A percentile compares a stretch with the other conserved stretches of the same genome.
phyloP scores from a whole-genome alignment of 2,329 filamentous ascomycete genomes.

The Cladosporium sphaerospermum region DNA sequence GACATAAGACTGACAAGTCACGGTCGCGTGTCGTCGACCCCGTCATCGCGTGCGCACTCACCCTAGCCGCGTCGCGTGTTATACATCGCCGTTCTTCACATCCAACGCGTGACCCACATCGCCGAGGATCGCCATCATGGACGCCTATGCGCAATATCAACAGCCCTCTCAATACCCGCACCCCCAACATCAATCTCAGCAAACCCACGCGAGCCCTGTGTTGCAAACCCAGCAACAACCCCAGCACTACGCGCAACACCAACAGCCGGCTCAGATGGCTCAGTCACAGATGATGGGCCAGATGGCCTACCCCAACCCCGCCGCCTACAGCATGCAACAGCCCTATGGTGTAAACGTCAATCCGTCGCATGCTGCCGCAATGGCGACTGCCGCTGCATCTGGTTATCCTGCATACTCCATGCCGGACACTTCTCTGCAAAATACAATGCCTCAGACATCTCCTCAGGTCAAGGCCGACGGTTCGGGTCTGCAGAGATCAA shows the following conservation, averaged over 20 bases:
- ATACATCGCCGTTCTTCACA: conserved; percentile 10
- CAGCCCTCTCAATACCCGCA: conserved; percentile 36
- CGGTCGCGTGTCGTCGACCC: conserved; percentile 6
- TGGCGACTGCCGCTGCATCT: conserved; percentile 85
- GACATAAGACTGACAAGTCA: conserved; percentile 8
- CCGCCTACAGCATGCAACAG: conserved; percentile 61
- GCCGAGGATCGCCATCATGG: conserved; percentile 32
- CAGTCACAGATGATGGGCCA: conserved; percentile 56
- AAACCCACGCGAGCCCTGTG: conserved; percentile 60
- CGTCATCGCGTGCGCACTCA: conserved; percentile 10
- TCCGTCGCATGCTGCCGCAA: conserved; percentile 80
- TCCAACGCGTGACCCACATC: conserved; percentile 7
- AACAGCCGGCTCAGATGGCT: conserved; percentile 54
- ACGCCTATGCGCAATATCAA: conserved; percentile 43
- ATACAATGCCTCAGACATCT: conserved; percentile 60
- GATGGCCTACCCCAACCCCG: conserved; percentile 75
- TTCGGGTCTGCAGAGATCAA: conserved; percentile 50
- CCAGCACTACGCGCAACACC: conserved; percentile 50
- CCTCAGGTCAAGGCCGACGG: conserved; percentile 61
- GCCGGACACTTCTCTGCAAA: conserved; percentile 57
- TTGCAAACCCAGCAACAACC: conserved; percentile 62
- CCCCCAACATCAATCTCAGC: conserved; percentile 35
- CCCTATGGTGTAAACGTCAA: conserved; percentile 62
- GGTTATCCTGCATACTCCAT: conserved; percentile 69
- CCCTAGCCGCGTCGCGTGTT: neutral